A percentile compares a stretch with the other conserved stretches of the same genome.
These are phyloP conservation scores for Nicotiana benthamiana DNA, from an alignment of 257 asterid genomes.

Conservation along the genomic window DNA sequence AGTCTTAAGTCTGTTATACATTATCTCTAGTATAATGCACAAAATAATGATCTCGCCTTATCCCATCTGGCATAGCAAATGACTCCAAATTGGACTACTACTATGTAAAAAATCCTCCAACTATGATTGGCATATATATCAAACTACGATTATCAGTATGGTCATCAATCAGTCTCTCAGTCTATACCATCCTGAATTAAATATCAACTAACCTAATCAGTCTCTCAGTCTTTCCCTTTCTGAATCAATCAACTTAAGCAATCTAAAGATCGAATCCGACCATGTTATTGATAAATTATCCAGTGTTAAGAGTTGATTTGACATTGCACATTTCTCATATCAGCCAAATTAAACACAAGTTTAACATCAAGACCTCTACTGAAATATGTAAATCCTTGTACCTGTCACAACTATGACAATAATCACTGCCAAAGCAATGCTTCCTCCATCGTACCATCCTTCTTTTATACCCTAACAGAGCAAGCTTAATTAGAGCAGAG, in stretches of 20 bases:
- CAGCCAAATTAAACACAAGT: neutral
- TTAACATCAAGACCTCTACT: neutral
- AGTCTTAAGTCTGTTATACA: neutral
- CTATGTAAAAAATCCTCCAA: neutral
- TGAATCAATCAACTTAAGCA: neutral
- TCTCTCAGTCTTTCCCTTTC: neutral
- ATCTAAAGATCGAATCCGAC: neutral
- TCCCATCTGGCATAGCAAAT: neutral
- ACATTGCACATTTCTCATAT: neutral
- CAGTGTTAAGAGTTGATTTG: neutral
- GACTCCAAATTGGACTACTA: neutral
- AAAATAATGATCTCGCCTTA: neutral
- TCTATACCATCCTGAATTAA: neutral
- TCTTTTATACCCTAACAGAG: slow-evolving; percentile 72
- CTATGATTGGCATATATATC: neutral
- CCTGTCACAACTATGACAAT: slow-evolving; percentile 84
- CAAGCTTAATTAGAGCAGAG: slow-evolving; percentile 4
- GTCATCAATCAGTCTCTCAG: neutral
- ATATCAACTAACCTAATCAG: neutral
- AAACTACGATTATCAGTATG: neutral
- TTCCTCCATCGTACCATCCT: slow-evolving; percentile 99
- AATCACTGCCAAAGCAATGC: slow-evolving; percentile 85
- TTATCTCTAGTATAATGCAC: neutral
- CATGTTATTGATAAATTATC: neutral
- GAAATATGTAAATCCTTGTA: slow-evolving; percentile 10